These are phyloP conservation scores for Neurospora sp. DNA, from an alignment of 2,329 filamentous ascomycete species.

Conservation along the genomic window DNA sequence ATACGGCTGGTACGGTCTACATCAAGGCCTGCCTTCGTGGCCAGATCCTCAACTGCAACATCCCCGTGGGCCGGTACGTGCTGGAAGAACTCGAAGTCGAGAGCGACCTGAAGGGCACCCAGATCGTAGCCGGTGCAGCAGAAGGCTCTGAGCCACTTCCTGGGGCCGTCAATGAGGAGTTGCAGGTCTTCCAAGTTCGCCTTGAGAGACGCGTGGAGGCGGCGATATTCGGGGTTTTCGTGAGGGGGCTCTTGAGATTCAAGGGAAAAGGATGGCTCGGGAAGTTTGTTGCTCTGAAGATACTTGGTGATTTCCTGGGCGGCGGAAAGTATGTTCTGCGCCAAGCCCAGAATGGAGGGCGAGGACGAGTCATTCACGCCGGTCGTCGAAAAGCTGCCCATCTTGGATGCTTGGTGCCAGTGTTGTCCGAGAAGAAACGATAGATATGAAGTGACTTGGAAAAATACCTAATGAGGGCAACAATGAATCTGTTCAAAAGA, in stretches of 20 bases:
- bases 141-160: constrained; percentile 1
- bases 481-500: too few relatives aligned
- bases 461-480: too few relatives aligned
- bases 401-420: too few relatives aligned
- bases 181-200: not conserved
- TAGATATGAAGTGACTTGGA: too few relatives aligned
- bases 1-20: constrained; percentile 1
- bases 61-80: constrained; percentile 12
- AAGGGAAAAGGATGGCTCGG: constrained; percentile 1
- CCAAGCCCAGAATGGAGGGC: constrained; percentile 1
- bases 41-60: constrained; percentile 8
- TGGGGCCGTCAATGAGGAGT: constrained; percentile 2
- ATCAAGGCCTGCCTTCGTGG: constrained; percentile 1
- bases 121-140: constrained; percentile 13
- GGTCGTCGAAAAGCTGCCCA: too few relatives aligned
- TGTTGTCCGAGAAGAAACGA: too few relatives aligned
- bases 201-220: constrained; percentile 1
- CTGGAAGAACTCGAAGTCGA: constrained; percentile 20
- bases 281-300: constrained; percentile 1
- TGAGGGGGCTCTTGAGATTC: constrained; percentile 1
- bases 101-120: constrained; percentile 16
- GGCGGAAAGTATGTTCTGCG: constrained; percentile 1
- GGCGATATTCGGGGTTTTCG: not conserved
- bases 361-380: too few relatives aligned
- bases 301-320: constrained; percentile 1